A percentile compares a stretch with the other conserved stretches of the same genome.
phyloP scores from a whole-genome alignment of 2,329 filamentous ascomycete genomes.

The Fusarium aywerte region DNA sequence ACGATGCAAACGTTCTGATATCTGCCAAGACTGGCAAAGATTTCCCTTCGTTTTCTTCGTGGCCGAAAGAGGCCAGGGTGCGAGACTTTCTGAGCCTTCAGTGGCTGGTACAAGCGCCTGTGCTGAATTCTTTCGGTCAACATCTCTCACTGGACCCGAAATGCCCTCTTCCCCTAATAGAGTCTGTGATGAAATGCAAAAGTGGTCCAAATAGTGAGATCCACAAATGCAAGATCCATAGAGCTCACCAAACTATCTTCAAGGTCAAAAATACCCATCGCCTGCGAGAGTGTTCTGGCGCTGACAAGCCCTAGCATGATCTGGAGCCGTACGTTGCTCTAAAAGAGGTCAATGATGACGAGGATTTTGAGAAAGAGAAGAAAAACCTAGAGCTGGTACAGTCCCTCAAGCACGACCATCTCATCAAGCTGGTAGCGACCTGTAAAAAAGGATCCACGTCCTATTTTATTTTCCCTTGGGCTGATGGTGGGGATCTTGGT shows the following conservation, averaged over 20 bases:
- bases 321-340: slow-evolving; percentile 6
- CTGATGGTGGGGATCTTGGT: slow-evolving; percentile 24
- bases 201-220: neutral
- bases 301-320: neutral
- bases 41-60: slow-evolving; percentile 1
- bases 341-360: slow-evolving; percentile 6
- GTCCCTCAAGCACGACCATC: slow-evolving; percentile 11
- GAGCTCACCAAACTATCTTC: slow-evolving; percentile 2
- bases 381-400: slow-evolving; percentile 7
- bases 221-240: slow-evolving; percentile 10
- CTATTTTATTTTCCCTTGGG: slow-evolving; percentile 37
- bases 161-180: slow-evolving; percentile 9
- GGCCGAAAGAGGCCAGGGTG: neutral
- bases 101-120: slow-evolving; percentile 30
- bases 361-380: slow-evolving; percentile 14
- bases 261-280: neutral
- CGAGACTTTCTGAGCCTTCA: slow-evolving; percentile 17
- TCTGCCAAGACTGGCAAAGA: neutral
- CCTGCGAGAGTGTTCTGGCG: accelerated
- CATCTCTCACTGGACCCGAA: slow-evolving; percentile 1
- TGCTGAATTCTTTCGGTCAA: neutral
- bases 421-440: slow-evolving; percentile 19
- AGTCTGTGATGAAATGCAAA: neutral
- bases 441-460: slow-evolving; percentile 9
- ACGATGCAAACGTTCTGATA: neutral